phyloP scores from a whole-genome alignment of 257 asterid genomes.

The Ehretia macrophylla region DNA sequence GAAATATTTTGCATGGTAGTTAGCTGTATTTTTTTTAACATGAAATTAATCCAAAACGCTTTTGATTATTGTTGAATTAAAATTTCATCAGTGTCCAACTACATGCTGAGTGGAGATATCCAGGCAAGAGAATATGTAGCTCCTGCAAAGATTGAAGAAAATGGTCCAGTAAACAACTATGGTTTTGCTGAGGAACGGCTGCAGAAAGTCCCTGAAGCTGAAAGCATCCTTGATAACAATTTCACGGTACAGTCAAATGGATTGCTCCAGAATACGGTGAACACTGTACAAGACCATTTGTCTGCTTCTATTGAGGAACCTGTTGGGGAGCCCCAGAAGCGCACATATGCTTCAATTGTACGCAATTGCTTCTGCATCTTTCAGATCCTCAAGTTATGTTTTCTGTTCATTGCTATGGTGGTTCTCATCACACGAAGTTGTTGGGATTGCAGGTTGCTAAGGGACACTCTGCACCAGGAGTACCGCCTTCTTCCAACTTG shows the following conservation, averaged over 20 bases:
- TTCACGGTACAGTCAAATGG: conserved; percentile 66
- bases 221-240: conserved; percentile 41
- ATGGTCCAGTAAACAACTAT: conserved; percentile 40
- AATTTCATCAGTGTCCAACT: conserved; percentile 68
- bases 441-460: conserved; percentile 65
- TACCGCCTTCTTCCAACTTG: conserved; percentile 27
- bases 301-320: conserved; percentile 67
- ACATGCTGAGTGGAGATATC: conserved; percentile 57
- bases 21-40: conserved; percentile 37
- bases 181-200: conserved; percentile 56
- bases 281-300: conserved; percentile 51
- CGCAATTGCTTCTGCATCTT: conserved; percentile 19
- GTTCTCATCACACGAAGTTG: conserved; percentile 9
- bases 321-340: conserved; percentile 72
- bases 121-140: conserved; percentile 55
- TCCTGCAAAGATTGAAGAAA: conserved; percentile 48
- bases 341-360: conserved; percentile 97
- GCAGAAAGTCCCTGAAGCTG: conserved; percentile 56
- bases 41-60: neutral
- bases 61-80: neutral
- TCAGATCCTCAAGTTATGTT: no score
- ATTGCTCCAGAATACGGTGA: conserved; percentile 38
- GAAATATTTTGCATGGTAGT: conserved; percentile 4
- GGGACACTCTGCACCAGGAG: conserved; percentile 50
- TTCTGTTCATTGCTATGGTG: neutral